Conservation (phyloP, 2,329 filamentous ascomycete species). For the Harringtonia aguacate region DNA sequence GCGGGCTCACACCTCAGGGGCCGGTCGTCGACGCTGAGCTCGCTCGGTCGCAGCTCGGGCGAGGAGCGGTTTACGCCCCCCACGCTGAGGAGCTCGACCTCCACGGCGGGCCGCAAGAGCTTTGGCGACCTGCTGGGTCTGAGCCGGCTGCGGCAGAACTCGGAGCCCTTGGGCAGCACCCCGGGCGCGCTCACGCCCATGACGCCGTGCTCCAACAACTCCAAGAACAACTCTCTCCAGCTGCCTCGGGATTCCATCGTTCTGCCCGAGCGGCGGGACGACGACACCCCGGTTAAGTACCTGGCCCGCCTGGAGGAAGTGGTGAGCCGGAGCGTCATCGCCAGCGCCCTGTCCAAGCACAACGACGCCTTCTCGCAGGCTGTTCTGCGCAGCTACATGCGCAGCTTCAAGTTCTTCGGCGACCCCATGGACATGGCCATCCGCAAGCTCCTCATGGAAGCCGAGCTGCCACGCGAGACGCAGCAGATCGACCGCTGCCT, state of each 20-base stretch:
- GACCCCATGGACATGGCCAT: conserved; percentile 98
- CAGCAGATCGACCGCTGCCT: conserved; percentile 95
- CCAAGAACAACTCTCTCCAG: conserved; percentile 76
- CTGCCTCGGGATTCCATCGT: conserved; percentile 59
- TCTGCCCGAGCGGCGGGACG: conserved; percentile 71
- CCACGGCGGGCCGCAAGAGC: conserved; percentile 74
- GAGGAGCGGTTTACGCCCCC: conserved; percentile 60
- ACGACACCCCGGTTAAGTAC: conserved; percentile 85
- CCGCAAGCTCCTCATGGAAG: conserved; percentile 90
- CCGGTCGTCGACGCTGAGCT: conserved; percentile 84
- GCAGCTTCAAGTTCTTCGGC: conserved; percentile 87
- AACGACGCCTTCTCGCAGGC: conserved; percentile 72
- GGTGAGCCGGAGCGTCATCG: conserved; percentile 72
- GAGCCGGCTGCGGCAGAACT: conserved; percentile 68
- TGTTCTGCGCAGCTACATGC: conserved; percentile 88
- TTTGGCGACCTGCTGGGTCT: conserved; percentile 82
- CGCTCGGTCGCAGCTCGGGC: conserved; percentile 60
- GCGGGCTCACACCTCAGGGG: conserved; percentile 52
- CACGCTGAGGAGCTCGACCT: conserved; percentile 67
- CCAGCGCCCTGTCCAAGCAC: conserved; percentile 76
- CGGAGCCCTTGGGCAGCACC: conserved; percentile 51
- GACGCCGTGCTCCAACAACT: conserved; percentile 58
- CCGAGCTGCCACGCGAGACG: conserved; percentile 90
- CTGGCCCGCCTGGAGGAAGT: conserved; percentile 72
- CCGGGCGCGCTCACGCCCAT: conserved; percentile 58